phyloP scores from a whole-genome alignment of 768 basidiomycete genomes.

The Phaeotremella fagi region DNA sequence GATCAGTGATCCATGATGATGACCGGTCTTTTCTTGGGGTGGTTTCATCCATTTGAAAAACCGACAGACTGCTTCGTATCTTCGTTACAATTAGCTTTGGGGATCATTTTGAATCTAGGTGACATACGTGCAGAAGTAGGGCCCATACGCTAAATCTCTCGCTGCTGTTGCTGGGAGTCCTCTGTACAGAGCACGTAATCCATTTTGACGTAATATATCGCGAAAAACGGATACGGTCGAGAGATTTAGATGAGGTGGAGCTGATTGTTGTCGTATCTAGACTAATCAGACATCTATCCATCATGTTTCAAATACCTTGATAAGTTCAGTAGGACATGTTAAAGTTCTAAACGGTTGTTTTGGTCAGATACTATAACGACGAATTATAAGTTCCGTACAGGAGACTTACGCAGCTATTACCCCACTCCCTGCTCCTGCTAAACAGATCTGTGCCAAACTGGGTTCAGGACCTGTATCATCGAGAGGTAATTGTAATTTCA shows the following conservation, averaged over 20 bases:
- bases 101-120: conserved; percentile 3
- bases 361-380: neutral
- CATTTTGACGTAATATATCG: conserved; percentile 57
- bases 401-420: conserved; percentile 68
- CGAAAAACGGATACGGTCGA: conserved; percentile 56
- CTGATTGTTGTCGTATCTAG: conserved; percentile 51
- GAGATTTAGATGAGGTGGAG: conserved; percentile 38
- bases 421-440: conserved; percentile 77
- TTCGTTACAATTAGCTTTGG: conserved; percentile 6
- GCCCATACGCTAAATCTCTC: conserved; percentile 75
- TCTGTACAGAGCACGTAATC: conserved; percentile 67
- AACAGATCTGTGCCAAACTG: conserved; percentile 63
- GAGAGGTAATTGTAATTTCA: conserved; percentile 60
- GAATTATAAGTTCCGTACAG: neutral
- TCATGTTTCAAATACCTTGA: conserved; percentile 61
- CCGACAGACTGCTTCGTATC: conserved; percentile 48
- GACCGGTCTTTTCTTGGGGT: conserved; percentile 50
- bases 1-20: conserved; percentile 52
- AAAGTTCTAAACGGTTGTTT: conserved; percentile 57
- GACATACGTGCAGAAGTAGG: conserved; percentile 76
- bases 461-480: conserved; percentile 50
- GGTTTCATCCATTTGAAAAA: conserved; percentile 38
- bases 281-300: conserved; percentile 13
- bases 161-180: conserved; percentile 69
- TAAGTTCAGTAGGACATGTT: conserved; percentile 76